Percentiles rank a stretch among this genome's conserved stretches.
Evolutionary conservation across 495 filamentous ascomycete genomes (phyloP).

Genomic region (Talaromyces liani): DNA sequence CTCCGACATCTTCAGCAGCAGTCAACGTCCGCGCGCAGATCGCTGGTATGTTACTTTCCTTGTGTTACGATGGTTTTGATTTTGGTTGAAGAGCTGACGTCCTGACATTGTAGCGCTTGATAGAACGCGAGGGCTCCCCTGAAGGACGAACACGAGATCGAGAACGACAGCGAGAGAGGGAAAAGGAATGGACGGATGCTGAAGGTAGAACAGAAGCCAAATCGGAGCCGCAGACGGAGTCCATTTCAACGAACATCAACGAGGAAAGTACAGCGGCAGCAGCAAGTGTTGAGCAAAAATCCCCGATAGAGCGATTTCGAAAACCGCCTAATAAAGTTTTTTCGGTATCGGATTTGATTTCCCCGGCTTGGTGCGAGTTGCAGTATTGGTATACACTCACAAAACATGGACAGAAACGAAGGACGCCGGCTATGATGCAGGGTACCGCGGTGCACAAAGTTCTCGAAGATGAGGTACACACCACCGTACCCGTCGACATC

Average conservation of each 20-base stretch:
- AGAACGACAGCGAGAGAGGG: slow-evolving; percentile 22
- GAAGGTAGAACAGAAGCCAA: slow-evolving; percentile 9
- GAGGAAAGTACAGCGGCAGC: slow-evolving; percentile 9
- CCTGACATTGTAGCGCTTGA: slow-evolving; percentile 57
- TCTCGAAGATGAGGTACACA: slow-evolving; percentile 80
- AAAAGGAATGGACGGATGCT: slow-evolving; percentile 19
- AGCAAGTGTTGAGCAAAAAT: slow-evolving; percentile 16
- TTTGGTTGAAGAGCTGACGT: slow-evolving; percentile 34
- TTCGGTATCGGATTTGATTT: slow-evolving; percentile 84
- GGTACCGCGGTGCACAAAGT: slow-evolving; percentile 72
- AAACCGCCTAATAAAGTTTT: slow-evolving; percentile 67
- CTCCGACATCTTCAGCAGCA: neutral
- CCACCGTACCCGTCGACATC: slow-evolving; percentile 62
- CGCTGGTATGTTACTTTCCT: slow-evolving; percentile 20
- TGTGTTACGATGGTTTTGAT: slow-evolving; percentile 2
- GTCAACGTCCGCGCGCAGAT: neutral
- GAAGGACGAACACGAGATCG: slow-evolving; percentile 37
- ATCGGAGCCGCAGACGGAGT: neutral
- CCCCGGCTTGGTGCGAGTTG: slow-evolving; percentile 90
- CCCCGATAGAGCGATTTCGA: slow-evolving; percentile 72
- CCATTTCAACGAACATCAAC: neutral
- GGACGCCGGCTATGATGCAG: slow-evolving; percentile 74
- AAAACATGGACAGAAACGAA: slow-evolving; percentile 62
- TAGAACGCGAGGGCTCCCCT: slow-evolving; percentile 43
- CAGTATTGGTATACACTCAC: slow-evolving; percentile 86